These are phyloP conservation scores for Ogataea glucozyma DNA, from an alignment of 805 yeast species.

Conservation along the genomic window DNA sequence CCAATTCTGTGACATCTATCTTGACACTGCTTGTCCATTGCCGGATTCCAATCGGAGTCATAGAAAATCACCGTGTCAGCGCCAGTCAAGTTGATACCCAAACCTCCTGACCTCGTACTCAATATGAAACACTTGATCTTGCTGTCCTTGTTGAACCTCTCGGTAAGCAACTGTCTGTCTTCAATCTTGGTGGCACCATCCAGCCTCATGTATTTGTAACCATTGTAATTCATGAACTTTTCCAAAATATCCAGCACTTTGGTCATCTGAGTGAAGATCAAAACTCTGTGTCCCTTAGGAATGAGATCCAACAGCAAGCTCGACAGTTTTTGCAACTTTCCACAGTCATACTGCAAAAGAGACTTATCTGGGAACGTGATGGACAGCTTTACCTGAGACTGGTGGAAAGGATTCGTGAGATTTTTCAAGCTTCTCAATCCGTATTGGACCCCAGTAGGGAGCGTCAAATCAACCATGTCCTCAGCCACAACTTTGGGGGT, in stretches of 20 bases:
- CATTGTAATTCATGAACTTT: slow-evolving; percentile 90
- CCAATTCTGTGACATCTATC: slow-evolving; percentile 99
- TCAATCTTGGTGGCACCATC: slow-evolving; percentile 98
- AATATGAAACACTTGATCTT: slow-evolving; percentile 87
- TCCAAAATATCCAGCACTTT: slow-evolving; percentile 91
- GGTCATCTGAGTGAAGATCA: slow-evolving; percentile 98
- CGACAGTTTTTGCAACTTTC: slow-evolving; percentile 88
- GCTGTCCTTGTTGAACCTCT: slow-evolving; percentile 84
- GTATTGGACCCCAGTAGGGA: slow-evolving; percentile 41
- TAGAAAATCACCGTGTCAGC: slow-evolving; percentile 98
- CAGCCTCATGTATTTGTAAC: slow-evolving; percentile 88
- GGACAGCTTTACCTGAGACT: slow-evolving; percentile 79
- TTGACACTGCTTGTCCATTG: slow-evolving; percentile 99
- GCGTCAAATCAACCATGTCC: slow-evolving; percentile 58
- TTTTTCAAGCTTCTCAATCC: slow-evolving; percentile 30
- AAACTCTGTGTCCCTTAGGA: slow-evolving; percentile 87
- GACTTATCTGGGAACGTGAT: slow-evolving; percentile 97
- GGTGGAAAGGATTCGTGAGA: slow-evolving; percentile 62
- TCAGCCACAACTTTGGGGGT: slow-evolving; percentile 85
- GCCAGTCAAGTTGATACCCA: slow-evolving; percentile 96
- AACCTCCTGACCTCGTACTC: slow-evolving; percentile 96
- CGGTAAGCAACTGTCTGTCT: slow-evolving; percentile 93
- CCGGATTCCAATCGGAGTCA: slow-evolving; percentile 99
- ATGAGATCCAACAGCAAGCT: slow-evolving; percentile 71
- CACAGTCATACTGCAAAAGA: slow-evolving; percentile 91